Evolutionary conservation across 371 early-diverging fungal genomes (phyloP).

Genomic region (Apophysomyces variabilis): DNA sequence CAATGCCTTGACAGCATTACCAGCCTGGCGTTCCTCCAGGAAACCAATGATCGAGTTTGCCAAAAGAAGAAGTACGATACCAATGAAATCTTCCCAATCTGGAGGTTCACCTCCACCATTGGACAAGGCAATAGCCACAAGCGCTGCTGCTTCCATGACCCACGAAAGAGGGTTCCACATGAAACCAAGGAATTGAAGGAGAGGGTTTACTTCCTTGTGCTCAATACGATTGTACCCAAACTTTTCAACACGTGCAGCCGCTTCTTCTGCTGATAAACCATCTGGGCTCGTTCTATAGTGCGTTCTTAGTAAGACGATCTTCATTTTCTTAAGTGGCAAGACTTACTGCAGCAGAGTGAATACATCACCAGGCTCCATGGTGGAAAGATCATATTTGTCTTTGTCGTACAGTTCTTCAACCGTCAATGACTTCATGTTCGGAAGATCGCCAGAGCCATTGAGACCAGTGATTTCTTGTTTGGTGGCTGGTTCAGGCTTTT

Average conservation of each 20-base stretch:
- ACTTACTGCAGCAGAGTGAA: conserved; percentile 68
- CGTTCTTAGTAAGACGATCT: background rate
- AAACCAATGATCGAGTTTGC: conserved; percentile 89
- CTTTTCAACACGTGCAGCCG: conserved; percentile 64
- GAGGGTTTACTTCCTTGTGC: conserved; percentile 78
- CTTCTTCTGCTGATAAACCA: conserved; percentile 71
- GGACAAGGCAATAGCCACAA: conserved; percentile 75
- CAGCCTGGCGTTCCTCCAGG: conserved; percentile 84
- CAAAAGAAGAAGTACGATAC: conserved; percentile 79
- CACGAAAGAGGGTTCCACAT: conserved; percentile 85
- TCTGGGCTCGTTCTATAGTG: conserved; percentile 51
- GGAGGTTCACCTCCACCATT: conserved; percentile 71
- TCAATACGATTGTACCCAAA: conserved; percentile 76
- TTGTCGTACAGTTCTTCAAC: conserved; percentile 78
- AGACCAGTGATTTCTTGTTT: background rate
- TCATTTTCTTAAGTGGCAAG: background rate
- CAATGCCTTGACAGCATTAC: conserved; percentile 79
- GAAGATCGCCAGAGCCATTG: background rate
- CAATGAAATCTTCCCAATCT: conserved; percentile 87
- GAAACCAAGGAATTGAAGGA: conserved; percentile 88
- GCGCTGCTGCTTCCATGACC: conserved; percentile 82
- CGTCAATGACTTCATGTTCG: conserved; percentile 44
- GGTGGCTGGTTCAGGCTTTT: background rate
- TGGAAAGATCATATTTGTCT: conserved; percentile 78
- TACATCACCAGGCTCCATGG: conserved; percentile 74